phyloP scores from a whole-genome alignment of 345 rosid genomes.

The Arabidopsis arenosa region DNA sequence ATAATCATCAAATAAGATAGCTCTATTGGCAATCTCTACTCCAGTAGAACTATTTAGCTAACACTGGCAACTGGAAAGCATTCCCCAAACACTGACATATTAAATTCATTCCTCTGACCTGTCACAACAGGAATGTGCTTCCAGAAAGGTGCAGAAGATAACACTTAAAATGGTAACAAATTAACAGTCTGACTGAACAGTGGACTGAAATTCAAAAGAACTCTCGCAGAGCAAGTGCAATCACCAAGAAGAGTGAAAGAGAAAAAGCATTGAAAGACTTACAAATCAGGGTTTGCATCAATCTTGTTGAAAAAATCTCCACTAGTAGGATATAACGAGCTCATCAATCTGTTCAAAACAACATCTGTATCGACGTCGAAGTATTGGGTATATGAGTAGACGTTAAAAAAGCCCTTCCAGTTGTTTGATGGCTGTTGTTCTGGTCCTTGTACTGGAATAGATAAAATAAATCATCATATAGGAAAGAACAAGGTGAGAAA shows the following conservation, averaged over 20 bases:
- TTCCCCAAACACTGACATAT: background rate
- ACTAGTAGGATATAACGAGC: slow-evolving; percentile 70
- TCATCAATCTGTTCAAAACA: slow-evolving; percentile 78
- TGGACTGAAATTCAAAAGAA: slow-evolving; percentile 6
- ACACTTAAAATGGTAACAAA: slow-evolving; percentile 5
- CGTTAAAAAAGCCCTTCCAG: slow-evolving; percentile 84
- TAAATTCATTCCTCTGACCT: slow-evolving; percentile 7
- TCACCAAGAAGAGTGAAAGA: background rate
- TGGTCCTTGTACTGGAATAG: slow-evolving; percentile 61
- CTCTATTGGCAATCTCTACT: background rate
- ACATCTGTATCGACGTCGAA: slow-evolving; percentile 90
- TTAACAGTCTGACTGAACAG: background rate
- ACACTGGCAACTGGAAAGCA: background rate
- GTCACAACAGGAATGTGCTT: background rate
- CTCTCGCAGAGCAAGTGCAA: background rate
- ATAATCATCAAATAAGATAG: slow-evolving; percentile 2
- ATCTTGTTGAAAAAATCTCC: slow-evolving; percentile 92
- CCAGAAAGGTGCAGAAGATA: slow-evolving; percentile 6
- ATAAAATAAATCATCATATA: slow-evolving; percentile 7
- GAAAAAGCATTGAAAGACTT: slow-evolving; percentile 48
- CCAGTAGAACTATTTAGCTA: background rate
- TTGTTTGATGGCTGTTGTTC: slow-evolving; percentile 78
- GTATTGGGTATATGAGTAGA: slow-evolving; percentile 82
- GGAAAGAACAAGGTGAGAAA: slow-evolving; percentile 9
- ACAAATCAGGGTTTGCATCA: slow-evolving; percentile 95